phyloP scores from a whole-genome alignment of 2,329 filamentous ascomycete genomes.

The Ilyonectria robusta region DNA sequence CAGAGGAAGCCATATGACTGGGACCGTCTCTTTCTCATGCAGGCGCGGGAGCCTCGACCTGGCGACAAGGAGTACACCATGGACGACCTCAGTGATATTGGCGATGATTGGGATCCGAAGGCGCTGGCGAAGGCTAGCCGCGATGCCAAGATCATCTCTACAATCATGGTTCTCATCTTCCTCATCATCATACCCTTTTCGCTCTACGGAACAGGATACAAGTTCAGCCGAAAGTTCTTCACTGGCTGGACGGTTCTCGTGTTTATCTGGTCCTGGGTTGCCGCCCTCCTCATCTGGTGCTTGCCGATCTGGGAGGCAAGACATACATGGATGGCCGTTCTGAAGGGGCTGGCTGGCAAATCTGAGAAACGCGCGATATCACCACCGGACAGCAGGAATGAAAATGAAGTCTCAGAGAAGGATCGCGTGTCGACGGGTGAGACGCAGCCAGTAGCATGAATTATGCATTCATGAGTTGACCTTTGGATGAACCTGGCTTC shows the following conservation, averaged over 20 bases:
- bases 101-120: slow-evolving; percentile 1
- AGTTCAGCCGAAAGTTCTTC: slow-evolving; percentile 1
- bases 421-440: slow-evolving; percentile 2
- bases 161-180: slow-evolving; percentile 2
- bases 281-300: slow-evolving; percentile 1
- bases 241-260: neutral
- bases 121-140: slow-evolving; percentile 1
- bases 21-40: slow-evolving; percentile 3
- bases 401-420: neutral
- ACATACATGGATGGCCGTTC: slow-evolving; percentile 1
- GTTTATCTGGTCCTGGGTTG: neutral
- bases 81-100: slow-evolving; percentile 2
- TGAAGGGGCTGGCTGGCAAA: slow-evolving; percentile 1
- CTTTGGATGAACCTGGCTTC: neutral
- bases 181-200: slow-evolving; percentile 3
- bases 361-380: slow-evolving; percentile 1
- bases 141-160: slow-evolving; percentile 3
- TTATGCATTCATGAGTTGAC: neutral
- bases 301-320: slow-evolving; percentile 4
- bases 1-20: slow-evolving; percentile 4
- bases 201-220: slow-evolving; percentile 3
- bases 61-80: slow-evolving; percentile 4
- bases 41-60: neutral
- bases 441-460: neutral
- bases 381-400: slow-evolving; percentile 1